Conservation (phyloP, 2,329 filamentous ascomycete genomes). For the Arthrobotrys iridis region DNA sequence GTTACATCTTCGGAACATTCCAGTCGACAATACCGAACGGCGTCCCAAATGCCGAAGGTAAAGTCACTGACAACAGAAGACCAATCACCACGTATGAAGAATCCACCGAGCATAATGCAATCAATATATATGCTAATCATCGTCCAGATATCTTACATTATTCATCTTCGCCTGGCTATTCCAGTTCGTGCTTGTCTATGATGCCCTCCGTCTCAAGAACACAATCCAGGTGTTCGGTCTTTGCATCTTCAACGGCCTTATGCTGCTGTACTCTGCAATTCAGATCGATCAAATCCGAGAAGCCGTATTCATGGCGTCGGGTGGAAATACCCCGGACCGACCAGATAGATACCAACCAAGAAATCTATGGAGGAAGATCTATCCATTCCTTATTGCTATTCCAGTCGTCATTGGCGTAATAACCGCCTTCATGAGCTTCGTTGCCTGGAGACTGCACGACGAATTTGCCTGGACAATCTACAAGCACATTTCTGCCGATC, state of each 20-base stretch:
- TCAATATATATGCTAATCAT: conserved; percentile 33
- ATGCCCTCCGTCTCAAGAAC: conserved; percentile 92
- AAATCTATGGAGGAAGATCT: conserved; percentile 74
- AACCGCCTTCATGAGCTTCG: conserved; percentile 76
- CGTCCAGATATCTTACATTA: conserved; percentile 71
- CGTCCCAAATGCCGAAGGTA: conserved; percentile 60
- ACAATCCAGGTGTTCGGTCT: conserved; percentile 98
- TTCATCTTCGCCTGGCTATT: conserved; percentile 99
- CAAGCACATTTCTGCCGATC: conserved; percentile 97
- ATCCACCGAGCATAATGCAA: not conserved
- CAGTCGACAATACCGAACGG: conserved; percentile 70
- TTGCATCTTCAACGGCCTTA: conserved; percentile 88
- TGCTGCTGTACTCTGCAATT: conserved; percentile 91
- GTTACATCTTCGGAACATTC: conserved; percentile 90
- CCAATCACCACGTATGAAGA: conserved; percentile 81
- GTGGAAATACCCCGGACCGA: conserved; percentile 29
- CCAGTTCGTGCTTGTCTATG: conserved; percentile 87
- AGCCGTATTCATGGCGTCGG: conserved; percentile 67
- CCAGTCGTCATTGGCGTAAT: conserved; percentile 82
- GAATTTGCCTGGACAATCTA: conserved; percentile 99
- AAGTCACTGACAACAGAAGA: conserved; percentile 64
- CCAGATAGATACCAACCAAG: conserved; percentile 27
- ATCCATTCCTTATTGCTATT: conserved; percentile 83
- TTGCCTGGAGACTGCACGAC: conserved; percentile 95
- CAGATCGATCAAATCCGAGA: conserved; percentile 89